These are phyloP conservation scores for Tetrapisispora nanseiensis DNA, from an alignment of 805 yeast genomes.

Conservation along the genomic window DNA sequence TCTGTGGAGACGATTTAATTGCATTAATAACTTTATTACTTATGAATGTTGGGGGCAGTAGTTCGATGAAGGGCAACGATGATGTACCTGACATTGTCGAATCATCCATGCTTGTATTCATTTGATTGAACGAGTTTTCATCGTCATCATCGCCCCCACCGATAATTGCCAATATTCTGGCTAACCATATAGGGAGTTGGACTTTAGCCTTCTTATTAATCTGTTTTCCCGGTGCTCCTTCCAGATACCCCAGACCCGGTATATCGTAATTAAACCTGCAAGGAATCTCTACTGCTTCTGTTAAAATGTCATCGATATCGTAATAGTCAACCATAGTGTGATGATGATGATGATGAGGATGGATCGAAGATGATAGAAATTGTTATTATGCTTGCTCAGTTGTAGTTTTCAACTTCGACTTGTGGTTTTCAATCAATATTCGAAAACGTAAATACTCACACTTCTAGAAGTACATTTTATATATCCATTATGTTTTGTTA, in stretches of 20 bases:
- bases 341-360: no score
- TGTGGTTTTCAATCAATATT: no score
- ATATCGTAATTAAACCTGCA: constrained; percentile 67
- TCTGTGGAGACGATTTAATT: constrained; percentile 58
- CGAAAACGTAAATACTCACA: no score
- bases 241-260: constrained; percentile 82
- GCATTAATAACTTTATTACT: constrained; percentile 64
- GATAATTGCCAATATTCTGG: constrained; percentile 58
- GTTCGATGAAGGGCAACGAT: constrained; percentile 45
- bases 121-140: constrained; percentile 23
- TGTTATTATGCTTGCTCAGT: no score
- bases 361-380: no score
- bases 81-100: neutral
- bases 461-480: no score
- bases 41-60: constrained; percentile 64
- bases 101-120: constrained; percentile 1
- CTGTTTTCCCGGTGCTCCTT: constrained; percentile 62
- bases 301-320: constrained; percentile 66
- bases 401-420: no score
- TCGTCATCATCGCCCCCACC: constrained; percentile 21
- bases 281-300: constrained; percentile 67
- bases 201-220: constrained; percentile 47
- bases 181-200: constrained; percentile 84
- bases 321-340: constrained; percentile 46
- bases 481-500: no score